A percentile compares a stretch with the other conserved stretches of the same genome.
Evolutionary conservation across 2,329 filamentous ascomycete genomes (phyloP).

Genomic region (Cryphonectria naterciae): DNA sequence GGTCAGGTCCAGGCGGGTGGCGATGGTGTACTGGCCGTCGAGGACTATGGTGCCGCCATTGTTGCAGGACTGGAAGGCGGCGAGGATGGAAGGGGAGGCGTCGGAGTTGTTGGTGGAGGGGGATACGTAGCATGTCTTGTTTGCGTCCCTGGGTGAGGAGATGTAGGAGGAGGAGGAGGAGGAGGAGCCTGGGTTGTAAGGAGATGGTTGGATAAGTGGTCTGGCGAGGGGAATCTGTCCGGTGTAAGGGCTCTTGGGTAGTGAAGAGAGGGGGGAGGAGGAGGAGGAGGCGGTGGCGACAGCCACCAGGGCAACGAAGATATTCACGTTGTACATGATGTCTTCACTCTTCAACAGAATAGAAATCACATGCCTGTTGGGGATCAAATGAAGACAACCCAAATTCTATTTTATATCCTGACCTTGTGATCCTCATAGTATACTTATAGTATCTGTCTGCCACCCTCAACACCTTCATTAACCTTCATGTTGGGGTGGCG

Average conservation of each 20-base stretch:
- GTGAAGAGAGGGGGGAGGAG: background rate
- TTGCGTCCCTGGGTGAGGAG: constrained; percentile 31
- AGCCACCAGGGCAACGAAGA: background rate
- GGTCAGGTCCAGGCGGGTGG: constrained; percentile 59
- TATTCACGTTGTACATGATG: background rate
- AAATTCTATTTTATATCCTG: background rate
- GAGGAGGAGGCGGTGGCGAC: background rate
- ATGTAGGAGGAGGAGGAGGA: background rate
- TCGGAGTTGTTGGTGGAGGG: constrained; percentile 30
- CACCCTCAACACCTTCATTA: background rate
- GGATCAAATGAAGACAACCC: background rate
- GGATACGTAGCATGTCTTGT: constrained; percentile 36
- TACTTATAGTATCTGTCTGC: background rate
- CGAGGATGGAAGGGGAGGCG: constrained; percentile 51
- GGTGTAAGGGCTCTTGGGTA: background rate
- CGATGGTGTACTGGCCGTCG: constrained; percentile 57
- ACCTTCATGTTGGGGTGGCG: background rate
- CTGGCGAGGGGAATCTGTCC: background rate
- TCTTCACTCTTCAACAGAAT: no score
- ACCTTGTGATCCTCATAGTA: background rate
- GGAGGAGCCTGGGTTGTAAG: constrained; percentile 13
- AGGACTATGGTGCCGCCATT: constrained; percentile 64
- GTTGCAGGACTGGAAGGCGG: constrained; percentile 62
- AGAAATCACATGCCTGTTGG: background rate
- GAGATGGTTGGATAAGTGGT: constrained; percentile 17